Conservation (phyloP, 306 rosid genomes). For the Canavalia ensiformis region DNA sequence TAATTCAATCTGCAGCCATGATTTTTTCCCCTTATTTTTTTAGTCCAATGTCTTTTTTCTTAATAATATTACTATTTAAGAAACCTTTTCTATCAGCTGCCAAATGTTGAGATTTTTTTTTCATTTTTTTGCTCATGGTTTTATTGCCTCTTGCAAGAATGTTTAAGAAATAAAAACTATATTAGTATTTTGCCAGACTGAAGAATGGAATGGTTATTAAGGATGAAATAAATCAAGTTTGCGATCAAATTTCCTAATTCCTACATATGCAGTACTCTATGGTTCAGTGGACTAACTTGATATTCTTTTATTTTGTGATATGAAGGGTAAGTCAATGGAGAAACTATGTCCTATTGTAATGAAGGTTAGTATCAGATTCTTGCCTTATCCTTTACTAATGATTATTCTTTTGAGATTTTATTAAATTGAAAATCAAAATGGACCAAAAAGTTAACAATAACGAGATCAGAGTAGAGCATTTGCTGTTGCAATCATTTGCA, state of each 20-base stretch:
- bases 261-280: background rate
- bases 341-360: conserved; percentile 74
- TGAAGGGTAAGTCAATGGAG: conserved; percentile 70
- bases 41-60: background rate
- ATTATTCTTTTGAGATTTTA: conserved; percentile 27
- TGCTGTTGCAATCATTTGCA: conserved; percentile 16
- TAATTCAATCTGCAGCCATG: background rate
- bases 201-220: conserved; percentile 19
- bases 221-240: conserved; percentile 32
- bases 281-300: conserved; percentile 38
- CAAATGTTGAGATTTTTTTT: background rate
- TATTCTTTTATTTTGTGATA: conserved; percentile 38
- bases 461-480: conserved; percentile 25
- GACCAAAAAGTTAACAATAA: background rate
- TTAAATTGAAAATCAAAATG: conserved; percentile 25
- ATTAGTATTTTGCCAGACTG: conserved; percentile 5
- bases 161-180: background rate
- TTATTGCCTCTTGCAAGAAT: conserved; percentile 36
- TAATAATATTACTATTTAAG: background rate
- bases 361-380: conserved; percentile 66
- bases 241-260: conserved; percentile 23
- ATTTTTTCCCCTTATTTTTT: background rate
- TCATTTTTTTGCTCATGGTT: conserved; percentile 19
- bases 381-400: conserved; percentile 13
- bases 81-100: background rate